A percentile compares a stretch with the other conserved stretches of the same genome.
Evolutionary conservation across 257 asterid genomes (phyloP).

Genomic region (Solanum microdontum): DNA sequence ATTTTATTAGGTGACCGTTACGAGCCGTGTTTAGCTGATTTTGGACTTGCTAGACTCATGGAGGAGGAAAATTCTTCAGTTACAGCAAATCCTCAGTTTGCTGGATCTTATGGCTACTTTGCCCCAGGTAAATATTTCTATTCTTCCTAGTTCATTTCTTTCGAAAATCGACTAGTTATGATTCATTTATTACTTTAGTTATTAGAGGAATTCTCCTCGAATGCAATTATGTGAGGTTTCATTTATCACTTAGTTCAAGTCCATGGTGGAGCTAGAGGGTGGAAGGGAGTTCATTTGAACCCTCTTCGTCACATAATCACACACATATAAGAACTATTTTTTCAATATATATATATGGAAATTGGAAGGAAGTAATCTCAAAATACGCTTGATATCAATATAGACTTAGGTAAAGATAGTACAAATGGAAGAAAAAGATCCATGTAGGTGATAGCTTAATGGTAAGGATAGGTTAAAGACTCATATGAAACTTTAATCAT

Average conservation of each 20-base stretch:
- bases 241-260: background rate
- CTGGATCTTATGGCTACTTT: constrained; percentile 84
- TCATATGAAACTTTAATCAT: too few species aligned
- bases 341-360: too few species aligned
- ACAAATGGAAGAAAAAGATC: background rate
- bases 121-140: constrained; percentile 57
- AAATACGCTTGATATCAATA: background rate
- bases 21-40: constrained; percentile 69
- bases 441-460: background rate
- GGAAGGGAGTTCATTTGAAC: background rate
- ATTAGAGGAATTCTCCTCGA: background rate
- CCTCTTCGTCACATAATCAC: background rate
- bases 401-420: background rate
- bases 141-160: background rate
- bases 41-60: constrained; percentile 70
- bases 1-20: constrained; percentile 51
- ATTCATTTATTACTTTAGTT: background rate
- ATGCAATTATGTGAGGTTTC: background rate
- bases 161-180: background rate
- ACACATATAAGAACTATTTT: background rate
- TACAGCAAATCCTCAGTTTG: constrained; percentile 53
- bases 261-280: background rate
- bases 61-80: constrained; percentile 39
- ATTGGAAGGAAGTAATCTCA: background rate
- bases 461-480: background rate